Conservation (phyloP, 352 stramenopile genomes). For the Phytopythium kandeliae region DNA sequence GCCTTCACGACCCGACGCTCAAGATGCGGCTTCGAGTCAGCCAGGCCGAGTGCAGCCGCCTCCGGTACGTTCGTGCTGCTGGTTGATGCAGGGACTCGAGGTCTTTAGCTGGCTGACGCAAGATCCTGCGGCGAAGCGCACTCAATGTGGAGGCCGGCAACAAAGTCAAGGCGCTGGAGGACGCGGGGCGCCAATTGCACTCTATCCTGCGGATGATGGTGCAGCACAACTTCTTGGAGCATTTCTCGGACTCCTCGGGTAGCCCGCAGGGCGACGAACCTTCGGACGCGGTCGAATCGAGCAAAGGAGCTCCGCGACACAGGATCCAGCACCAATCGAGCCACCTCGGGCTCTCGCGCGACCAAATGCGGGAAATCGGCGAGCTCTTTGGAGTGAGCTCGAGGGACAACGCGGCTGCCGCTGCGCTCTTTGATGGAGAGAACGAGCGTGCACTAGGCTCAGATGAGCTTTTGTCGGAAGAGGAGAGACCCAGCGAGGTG, state of each 20-base stretch:
- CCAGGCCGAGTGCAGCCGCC: conserved; percentile 62
- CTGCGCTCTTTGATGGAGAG: background rate
- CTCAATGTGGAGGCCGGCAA: conserved; percentile 40
- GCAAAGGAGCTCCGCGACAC: background rate
- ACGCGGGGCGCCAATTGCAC: conserved; percentile 49
- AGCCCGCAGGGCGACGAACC: background rate
- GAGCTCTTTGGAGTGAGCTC: conserved; percentile 44
- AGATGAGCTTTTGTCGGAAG: conserved; percentile 2
- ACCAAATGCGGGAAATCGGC: conserved; percentile 45
- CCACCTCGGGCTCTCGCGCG: conserved; percentile 21
- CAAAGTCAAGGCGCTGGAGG: conserved; percentile 62
- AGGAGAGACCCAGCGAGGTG: conserved; percentile 3
- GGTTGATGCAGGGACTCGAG: no score
- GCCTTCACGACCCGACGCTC: conserved; percentile 62
- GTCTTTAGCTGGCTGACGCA: no score
- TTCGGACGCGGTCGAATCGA: background rate
- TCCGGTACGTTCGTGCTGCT: conserved; percentile 24
- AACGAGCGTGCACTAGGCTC: background rate
- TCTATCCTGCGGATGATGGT: conserved; percentile 60
- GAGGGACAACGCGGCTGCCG: background rate
- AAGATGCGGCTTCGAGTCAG: conserved; percentile 63
- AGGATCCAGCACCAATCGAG: background rate
- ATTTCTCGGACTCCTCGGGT: conserved; percentile 26
- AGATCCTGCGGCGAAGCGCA: conserved; percentile 1
- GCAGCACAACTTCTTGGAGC: conserved; percentile 60